phyloP scores from a whole-genome alignment of 768 basidiomycete genomes.

The Serendipita vermifera region DNA sequence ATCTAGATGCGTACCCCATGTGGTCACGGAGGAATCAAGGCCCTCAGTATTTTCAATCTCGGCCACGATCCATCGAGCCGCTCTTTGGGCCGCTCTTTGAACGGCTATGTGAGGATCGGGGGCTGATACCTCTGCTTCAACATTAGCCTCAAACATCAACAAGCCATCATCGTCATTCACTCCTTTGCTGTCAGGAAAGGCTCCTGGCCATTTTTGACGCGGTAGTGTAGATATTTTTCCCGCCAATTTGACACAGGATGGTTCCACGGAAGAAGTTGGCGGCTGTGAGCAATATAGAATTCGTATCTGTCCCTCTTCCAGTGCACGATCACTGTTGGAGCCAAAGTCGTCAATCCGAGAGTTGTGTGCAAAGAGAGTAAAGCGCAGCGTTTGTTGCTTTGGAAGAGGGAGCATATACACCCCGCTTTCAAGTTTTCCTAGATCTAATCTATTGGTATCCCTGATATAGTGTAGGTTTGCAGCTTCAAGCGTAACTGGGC shows the following conservation, averaged over 20 bases:
- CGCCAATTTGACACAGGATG: neutral
- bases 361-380: neutral
- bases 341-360: neutral
- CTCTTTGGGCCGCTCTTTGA: neutral
- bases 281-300: neutral
- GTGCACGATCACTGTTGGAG: neutral
- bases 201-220: neutral
- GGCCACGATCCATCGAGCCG: constrained; percentile 39
- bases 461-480: neutral
- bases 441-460: neutral
- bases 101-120: neutral
- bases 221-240: neutral
- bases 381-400: neutral
- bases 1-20: neutral
- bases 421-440: constrained; percentile 18
- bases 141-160: neutral
- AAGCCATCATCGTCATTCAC: constrained; percentile 1
- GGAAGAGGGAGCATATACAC: constrained; percentile 26
- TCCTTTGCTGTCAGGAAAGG: neutral
- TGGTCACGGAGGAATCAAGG: constrained; percentile 13
- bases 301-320: neutral
- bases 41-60: constrained; percentile 37
- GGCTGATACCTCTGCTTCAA: neutral
- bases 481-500: neutral
- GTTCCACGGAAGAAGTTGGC: neutral